Evolutionary conservation across 2,329 filamentous ascomycete species (phyloP).

Genomic region (Hypoxylon sp.): DNA sequence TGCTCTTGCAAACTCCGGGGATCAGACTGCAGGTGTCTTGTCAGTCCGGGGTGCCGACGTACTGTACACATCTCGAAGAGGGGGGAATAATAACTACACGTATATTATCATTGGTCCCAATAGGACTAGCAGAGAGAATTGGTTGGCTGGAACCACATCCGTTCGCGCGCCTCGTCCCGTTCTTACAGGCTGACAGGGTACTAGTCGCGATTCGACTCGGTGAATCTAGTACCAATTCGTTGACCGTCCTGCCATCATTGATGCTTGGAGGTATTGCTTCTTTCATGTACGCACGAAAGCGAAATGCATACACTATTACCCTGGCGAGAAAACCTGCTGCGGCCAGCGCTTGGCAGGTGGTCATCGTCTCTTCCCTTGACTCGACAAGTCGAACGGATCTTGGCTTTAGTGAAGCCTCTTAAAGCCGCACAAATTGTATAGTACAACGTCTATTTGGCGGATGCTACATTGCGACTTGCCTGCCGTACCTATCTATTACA

Average conservation of each 20-base stretch:
- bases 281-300: constrained; percentile 8
- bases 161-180: constrained; percentile 9
- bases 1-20: constrained; percentile 26
- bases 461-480: constrained; percentile 28
- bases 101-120: constrained; percentile 17
- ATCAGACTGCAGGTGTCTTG: not conserved
- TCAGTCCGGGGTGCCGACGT: constrained; percentile 10
- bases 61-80: constrained; percentile 18
- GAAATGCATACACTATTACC: not conserved
- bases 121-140: constrained; percentile 11
- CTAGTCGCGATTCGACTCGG: constrained; percentile 15
- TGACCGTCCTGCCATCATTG: constrained; percentile 17
- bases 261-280: constrained; percentile 2
- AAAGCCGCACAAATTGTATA: constrained; percentile 29
- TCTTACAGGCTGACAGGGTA: constrained; percentile 13
- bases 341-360: not conserved
- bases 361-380: constrained; percentile 12
- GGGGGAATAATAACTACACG: constrained; percentile 8
- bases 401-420: constrained; percentile 22
- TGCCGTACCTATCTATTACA: constrained; percentile 22
- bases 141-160: constrained; percentile 14
- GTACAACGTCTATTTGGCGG: constrained; percentile 16
- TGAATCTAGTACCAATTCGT: constrained; percentile 30
- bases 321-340: constrained; percentile 1
- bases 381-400: not conserved